These are phyloP conservation scores for Jackrogersella multiformis DNA, from an alignment of 495 filamentous ascomycete genomes.

Conservation along the genomic window DNA sequence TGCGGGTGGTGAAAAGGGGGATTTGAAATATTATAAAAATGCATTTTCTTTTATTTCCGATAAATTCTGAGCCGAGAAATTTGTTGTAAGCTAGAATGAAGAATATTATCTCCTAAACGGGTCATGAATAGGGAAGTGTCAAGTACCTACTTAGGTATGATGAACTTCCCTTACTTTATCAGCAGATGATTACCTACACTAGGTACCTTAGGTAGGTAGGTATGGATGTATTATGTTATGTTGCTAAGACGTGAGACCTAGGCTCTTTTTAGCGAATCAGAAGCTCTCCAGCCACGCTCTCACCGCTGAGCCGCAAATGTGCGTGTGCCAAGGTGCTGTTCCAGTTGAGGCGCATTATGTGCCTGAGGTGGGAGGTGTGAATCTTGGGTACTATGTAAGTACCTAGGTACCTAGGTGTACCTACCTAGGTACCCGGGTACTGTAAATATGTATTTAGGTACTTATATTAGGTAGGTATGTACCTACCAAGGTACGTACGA, in stretches of 20 bases:
- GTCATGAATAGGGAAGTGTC: conserved; percentile 9
- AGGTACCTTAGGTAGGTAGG: too few species aligned
- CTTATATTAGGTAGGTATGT: too few species aligned
- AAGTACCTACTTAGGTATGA: not conserved
- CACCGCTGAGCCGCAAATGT: conserved; percentile 36
- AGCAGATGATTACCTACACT: not conserved
- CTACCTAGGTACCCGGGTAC: too few species aligned
- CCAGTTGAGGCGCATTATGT: conserved; percentile 40
- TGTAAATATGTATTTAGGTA: too few species aligned
- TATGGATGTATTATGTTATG: conserved; percentile 7
- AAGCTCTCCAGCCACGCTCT: conserved; percentile 18
- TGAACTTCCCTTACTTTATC: conserved; percentile 6
- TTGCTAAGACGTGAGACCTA: conserved; percentile 32
- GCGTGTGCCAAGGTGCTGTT: conserved; percentile 17
- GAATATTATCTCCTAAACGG: not conserved
- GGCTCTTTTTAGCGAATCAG: conserved; percentile 16
- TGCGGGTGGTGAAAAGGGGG: not conserved
- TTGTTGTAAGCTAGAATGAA: not conserved
- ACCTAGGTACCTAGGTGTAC: too few species aligned
- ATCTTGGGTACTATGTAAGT: too few species aligned
- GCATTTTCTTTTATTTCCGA: conserved; percentile 21
- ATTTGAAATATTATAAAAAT: conserved; percentile 1
- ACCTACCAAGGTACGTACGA: too few species aligned
- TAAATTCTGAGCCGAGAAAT: not conserved
- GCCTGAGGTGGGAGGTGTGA: too few species aligned